These are phyloP conservation scores for Chromera velia DNA, from an alignment of 73 alveolate species.

Conservation along the genomic window DNA sequence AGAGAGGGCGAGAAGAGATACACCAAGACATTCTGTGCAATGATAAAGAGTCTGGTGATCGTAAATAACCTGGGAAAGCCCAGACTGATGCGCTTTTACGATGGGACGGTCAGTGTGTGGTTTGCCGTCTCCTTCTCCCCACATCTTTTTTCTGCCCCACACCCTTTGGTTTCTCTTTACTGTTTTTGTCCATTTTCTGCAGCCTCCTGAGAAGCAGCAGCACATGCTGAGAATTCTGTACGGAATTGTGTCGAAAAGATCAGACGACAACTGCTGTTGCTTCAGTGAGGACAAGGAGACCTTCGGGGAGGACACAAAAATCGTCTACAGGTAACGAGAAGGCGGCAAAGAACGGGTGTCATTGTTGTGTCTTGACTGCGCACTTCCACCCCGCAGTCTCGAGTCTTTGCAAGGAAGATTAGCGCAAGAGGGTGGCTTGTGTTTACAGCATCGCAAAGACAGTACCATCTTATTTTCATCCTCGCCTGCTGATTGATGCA, in stretches of 20 bases:
- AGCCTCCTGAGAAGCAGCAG: constrained; percentile 43
- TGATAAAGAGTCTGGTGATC: constrained; percentile 68
- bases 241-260: constrained; percentile 56
- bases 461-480: too few relatives aligned
- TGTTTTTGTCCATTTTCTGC: constrained; percentile 5
- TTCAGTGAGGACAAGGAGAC: constrained; percentile 38
- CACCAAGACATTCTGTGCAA: too few relatives aligned
- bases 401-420: too few relatives aligned
- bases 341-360: too few relatives aligned
- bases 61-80: constrained; percentile 72
- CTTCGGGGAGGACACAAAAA: too few relatives aligned
- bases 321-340: too few relatives aligned
- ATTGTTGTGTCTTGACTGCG: too few relatives aligned
- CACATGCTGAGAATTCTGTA: constrained; percentile 48
- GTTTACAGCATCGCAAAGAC: too few relatives aligned
- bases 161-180: not conserved
- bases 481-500: constrained; percentile 57
- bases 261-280: constrained; percentile 50
- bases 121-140: not conserved
- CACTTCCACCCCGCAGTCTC: too few relatives aligned
- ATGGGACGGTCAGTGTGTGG: constrained; percentile 45
- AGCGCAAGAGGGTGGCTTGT: too few relatives aligned
- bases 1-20: too few relatives aligned
- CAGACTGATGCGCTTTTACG: constrained; percentile 66
- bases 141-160: not conserved